Evolutionary conservation across 2,329 filamentous ascomycete genomes (phyloP).

Genomic region (Scedosporium aurantiacum): DNA sequence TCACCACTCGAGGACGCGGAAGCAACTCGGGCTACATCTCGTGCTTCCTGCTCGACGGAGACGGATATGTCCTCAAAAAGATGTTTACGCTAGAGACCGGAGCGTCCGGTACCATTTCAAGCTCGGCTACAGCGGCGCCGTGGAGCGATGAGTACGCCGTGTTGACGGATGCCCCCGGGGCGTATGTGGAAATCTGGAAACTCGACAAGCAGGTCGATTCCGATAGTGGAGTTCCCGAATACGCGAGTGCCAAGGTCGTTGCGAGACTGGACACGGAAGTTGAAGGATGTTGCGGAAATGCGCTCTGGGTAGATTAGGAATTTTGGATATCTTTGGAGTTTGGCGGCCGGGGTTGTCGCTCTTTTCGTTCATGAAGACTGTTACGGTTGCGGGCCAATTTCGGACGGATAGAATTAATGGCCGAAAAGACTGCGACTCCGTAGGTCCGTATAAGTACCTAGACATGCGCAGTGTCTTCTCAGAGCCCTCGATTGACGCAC

Average conservation of each 20-base stretch:
- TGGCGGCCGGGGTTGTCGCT: too few species aligned
- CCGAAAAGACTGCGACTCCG: too few species aligned
- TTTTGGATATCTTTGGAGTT: background rate
- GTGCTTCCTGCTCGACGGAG: background rate
- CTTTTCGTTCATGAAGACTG: too few species aligned
- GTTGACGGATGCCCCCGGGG: background rate
- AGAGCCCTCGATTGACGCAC: too few species aligned
- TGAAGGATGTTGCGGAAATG: conserved; percentile 2
- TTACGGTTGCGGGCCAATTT: too few species aligned
- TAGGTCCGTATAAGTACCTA: too few species aligned
- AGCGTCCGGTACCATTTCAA: background rate
- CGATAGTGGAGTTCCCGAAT: background rate
- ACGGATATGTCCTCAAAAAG: background rate
- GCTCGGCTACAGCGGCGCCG: background rate
- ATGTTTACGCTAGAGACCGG: background rate
- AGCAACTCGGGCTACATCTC: background rate
- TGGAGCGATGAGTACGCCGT: conserved; percentile 1
- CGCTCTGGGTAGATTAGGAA: background rate
- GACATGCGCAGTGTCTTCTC: too few species aligned
- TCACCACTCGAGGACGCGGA: background rate
- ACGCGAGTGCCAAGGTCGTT: background rate
- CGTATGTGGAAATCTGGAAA: background rate
- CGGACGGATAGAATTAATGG: too few species aligned
- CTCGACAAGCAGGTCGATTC: background rate
- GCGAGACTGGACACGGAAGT: background rate